Evolutionary conservation across 2,329 filamentous ascomycete genomes (phyloP), one percentile per base, ranked within the genome.

Genomic region (Phaeosphaeriaceae sp.): DNA sequence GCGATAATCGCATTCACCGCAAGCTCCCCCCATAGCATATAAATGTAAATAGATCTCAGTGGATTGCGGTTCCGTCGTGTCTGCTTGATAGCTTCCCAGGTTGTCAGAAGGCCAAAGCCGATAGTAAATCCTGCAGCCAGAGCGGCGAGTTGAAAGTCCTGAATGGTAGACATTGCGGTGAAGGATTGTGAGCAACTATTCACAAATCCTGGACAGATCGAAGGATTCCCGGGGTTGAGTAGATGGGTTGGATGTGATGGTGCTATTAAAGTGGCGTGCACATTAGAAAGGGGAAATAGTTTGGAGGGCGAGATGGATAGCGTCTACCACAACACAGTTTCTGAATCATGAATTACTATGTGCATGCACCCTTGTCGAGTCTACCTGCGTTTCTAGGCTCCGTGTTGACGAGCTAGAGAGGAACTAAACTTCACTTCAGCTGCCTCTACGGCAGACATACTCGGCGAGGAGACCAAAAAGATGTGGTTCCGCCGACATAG

Each of bases 11-110:
- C 4, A 39, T 70, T 71, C 16, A 56, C 67, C 4, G 62, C 1
- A 11, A 70, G 60, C 28, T 71, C 67, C 26, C 68, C 68, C 67
- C 67, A 71, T 46, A 71, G n/a, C 68, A 71, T 71, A 46, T 69
- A 71, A 32, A 71, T 68, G 42, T 71, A 71, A n/a, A 49, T 48
- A n/a, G 63, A 67, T 15, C 67, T 44, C 16, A 71, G 45, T 0
- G 68, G 68, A 34, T 70, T 71, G 17, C 67, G 63, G 36, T 71
- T 71, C 29, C 64, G 60, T n/a, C 52, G 54, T n/a, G 68, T 71
- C 50, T 71, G 68, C 44, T 70, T 67, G 48, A 70, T 61, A 7
- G 68, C 68, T 46, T 70, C 67, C 68, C 67, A 71, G 50, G 67
- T 65, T 17, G 67, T 70, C 30, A 71, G 41, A 32, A 70, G 63